Conservation (phyloP, 2,329 filamentous ascomycete species). For the Pestalotiopsis sp. region DNA sequence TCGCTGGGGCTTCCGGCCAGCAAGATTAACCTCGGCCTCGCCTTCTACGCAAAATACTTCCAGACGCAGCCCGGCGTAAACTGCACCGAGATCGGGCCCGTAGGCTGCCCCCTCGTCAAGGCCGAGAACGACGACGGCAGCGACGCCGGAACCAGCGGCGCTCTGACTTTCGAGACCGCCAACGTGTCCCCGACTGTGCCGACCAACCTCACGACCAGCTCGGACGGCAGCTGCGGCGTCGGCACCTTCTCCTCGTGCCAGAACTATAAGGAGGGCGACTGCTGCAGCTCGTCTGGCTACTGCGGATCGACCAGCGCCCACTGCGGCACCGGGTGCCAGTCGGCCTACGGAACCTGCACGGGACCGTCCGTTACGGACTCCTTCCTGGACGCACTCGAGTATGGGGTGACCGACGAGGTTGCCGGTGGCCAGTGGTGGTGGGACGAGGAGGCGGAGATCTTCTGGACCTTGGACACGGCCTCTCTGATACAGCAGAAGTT, state of each 20-base stretch:
- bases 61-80: constrained; percentile 46
- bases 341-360: constrained; percentile 39
- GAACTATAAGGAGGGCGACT: constrained; percentile 20
- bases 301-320: constrained; percentile 27
- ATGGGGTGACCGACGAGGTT: constrained; percentile 57
- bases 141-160: constrained; percentile 59
- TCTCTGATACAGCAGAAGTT: constrained; percentile 65
- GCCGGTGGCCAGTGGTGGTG: constrained; percentile 70
- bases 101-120: constrained; percentile 56
- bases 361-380: constrained; percentile 58
- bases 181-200: constrained; percentile 25
- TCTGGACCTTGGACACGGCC: constrained; percentile 75
- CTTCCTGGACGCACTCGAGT: constrained; percentile 54
- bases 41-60: constrained; percentile 70
- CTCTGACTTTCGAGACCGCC: constrained; percentile 54
- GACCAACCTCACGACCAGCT: constrained; percentile 24
- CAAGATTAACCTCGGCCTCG: constrained; percentile 64
- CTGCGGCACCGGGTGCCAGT: constrained; percentile 15
- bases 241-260: constrained; percentile 30
- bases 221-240: constrained; percentile 35
- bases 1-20: constrained; percentile 49
- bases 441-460: constrained; percentile 59
- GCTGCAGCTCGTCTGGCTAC: constrained; percentile 36
- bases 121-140: constrained; percentile 61
- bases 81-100: constrained; percentile 35